Evolutionary conservation across 2,329 filamentous ascomycete genomes (phyloP).

Genomic region (Clarireedia homoeocarpa): DNA sequence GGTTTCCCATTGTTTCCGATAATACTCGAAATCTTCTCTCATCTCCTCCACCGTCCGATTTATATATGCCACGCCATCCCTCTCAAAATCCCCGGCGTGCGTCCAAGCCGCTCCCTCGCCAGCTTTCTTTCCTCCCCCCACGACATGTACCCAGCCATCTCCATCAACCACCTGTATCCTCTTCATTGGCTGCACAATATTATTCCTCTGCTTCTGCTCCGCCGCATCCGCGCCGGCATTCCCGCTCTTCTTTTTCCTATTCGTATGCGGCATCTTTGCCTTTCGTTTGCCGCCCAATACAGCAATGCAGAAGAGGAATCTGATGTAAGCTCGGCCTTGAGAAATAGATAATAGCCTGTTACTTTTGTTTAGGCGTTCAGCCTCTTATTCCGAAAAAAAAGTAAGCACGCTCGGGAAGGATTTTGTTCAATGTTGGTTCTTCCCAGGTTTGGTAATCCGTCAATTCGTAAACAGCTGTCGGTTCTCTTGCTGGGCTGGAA

Average conservation of each 20-base stretch:
- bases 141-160: slow-evolving; percentile 30
- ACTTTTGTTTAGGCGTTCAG: too few species aligned
- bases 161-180: slow-evolving; percentile 24
- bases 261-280: slow-evolving; percentile 21
- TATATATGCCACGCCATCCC: slow-evolving; percentile 24
- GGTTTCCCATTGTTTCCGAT: slow-evolving; percentile 24
- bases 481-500: too few species aligned
- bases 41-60: slow-evolving; percentile 25
- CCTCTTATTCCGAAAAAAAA: too few species aligned
- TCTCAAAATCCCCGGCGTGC: slow-evolving; percentile 25
- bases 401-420: background rate
- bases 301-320: background rate
- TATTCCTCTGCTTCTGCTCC: slow-evolving; percentile 6
- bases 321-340: background rate
- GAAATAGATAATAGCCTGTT: too few species aligned
- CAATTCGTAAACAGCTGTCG: too few species aligned
- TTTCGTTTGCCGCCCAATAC: background rate
- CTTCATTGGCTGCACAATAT: slow-evolving; percentile 22
- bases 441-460: too few species aligned
- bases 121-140: slow-evolving; percentile 14
- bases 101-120: slow-evolving; percentile 7
- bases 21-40: slow-evolving; percentile 20
- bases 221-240: background rate
- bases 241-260: slow-evolving; percentile 21
- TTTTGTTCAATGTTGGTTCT: too few species aligned